phyloP scores from a whole-genome alignment of 1,139 yeast species.

The Yamadazyma trypodendri region DNA sequence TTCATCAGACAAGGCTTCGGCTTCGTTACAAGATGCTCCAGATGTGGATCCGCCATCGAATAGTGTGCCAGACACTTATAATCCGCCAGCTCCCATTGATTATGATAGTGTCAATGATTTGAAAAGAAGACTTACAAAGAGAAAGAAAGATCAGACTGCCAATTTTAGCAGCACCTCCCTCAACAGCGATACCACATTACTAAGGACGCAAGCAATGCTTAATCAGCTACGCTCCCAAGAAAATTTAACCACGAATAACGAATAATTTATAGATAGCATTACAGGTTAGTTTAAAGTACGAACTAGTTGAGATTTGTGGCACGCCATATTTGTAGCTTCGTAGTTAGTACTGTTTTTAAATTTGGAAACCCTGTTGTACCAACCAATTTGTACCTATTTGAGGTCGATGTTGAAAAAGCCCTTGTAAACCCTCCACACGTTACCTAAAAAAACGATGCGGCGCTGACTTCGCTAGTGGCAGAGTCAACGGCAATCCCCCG shows the following conservation, averaged over 20 bases:
- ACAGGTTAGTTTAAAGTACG: too few species aligned
- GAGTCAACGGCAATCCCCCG: too few species aligned
- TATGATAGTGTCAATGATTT: slow-evolving; percentile 43
- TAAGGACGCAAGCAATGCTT: slow-evolving; percentile 46
- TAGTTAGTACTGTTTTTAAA: too few species aligned
- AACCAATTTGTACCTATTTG: too few species aligned
- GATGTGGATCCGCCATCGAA: neutral
- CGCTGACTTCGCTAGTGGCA: too few species aligned
- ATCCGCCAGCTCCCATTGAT: slow-evolving; percentile 13
- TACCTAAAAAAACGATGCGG: too few species aligned
- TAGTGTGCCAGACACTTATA: slow-evolving; percentile 8
- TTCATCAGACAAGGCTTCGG: neutral
- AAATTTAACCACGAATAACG: slow-evolving; percentile 1
- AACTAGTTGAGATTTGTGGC: too few species aligned
- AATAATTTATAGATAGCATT: neutral
- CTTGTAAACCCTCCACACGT: too few species aligned
- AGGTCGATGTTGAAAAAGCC: too few species aligned
- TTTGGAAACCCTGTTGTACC: too few species aligned
- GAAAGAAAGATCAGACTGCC: slow-evolving; percentile 23
- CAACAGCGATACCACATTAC: slow-evolving; percentile 28
- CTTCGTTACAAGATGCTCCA: neutral
- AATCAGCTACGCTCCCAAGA: slow-evolving; percentile 26
- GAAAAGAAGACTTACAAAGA: slow-evolving; percentile 38
- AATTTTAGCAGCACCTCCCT: slow-evolving; percentile 16
- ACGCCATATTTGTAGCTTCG: too few species aligned